Evolutionary conservation across 331 rosid genomes (phyloP).

Genomic region (Pyracantha coccinea): DNA sequence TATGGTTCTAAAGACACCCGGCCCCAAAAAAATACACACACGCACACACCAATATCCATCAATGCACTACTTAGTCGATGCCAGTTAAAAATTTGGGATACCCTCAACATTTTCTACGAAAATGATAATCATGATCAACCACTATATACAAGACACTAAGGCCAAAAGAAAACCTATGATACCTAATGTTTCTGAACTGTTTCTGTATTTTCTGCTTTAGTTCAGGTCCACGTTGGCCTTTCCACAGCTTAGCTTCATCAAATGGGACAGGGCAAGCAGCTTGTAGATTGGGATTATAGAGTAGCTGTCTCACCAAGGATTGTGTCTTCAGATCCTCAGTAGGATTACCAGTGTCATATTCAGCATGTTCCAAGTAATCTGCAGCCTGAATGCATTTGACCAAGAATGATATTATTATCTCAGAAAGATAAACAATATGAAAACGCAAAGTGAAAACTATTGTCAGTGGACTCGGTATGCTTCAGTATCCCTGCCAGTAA

Average conservation of each 20-base stretch:
- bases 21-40: not conserved
- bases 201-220: constrained; percentile 81
- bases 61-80: not conserved
- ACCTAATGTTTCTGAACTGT: constrained; percentile 96
- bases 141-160: not conserved
- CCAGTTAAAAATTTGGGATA: not conserved
- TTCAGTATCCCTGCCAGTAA: not conserved
- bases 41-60: too few relatives aligned
- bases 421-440: not conserved
- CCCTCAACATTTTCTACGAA: too few relatives aligned
- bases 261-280: constrained; percentile 98
- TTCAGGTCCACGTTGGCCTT: constrained; percentile 93
- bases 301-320: constrained; percentile 74
- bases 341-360: constrained; percentile 72
- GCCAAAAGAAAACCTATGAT: not conserved
- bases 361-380: constrained; percentile 87
- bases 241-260: constrained; percentile 98
- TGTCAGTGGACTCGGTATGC: not conserved
- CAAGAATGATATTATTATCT: constrained; percentile 3
- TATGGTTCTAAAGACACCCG: not conserved
- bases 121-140: not conserved
- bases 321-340: constrained; percentile 75
- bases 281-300: constrained; percentile 68
- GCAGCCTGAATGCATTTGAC: constrained; percentile 55
- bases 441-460: not conserved